Percentiles rank a stretch among this genome's conserved stretches.
These are phyloP conservation scores for Tardiomyces depauwii DNA, from an alignment of 1,139 yeast genomes.

Conservation along the genomic window DNA sequence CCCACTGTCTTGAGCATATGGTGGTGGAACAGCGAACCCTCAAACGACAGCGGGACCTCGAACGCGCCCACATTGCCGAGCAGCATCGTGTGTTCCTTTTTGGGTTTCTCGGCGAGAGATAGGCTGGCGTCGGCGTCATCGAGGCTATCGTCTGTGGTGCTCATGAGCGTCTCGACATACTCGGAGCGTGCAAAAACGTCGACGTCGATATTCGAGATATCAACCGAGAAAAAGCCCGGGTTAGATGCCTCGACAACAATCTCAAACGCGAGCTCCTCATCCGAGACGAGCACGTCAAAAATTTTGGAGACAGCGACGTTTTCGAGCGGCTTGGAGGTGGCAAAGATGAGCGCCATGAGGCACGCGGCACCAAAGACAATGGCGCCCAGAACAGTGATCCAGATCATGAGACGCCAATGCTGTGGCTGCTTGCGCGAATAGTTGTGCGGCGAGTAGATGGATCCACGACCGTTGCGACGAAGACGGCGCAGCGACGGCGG, in stretches of 20 bases:
- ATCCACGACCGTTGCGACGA: conserved; percentile 3
- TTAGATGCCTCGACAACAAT: conserved; percentile 69
- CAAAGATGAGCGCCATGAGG: conserved; percentile 70
- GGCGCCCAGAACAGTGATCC: conserved; percentile 18
- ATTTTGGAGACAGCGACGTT: conserved; percentile 49
- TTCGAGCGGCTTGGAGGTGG: conserved; percentile 76
- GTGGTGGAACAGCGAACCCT: conserved; percentile 67
- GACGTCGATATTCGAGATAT: conserved; percentile 55
- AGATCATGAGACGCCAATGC: conserved; percentile 19
- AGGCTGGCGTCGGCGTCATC: conserved; percentile 8
- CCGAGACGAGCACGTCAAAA: conserved; percentile 65
- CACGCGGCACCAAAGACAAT: conserved; percentile 44
- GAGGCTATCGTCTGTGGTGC: conserved; percentile 4
- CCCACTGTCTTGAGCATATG: conserved; percentile 47
- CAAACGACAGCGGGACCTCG: conserved; percentile 65
- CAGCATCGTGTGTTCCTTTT: conserved; percentile 44
- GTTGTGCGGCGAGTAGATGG: conserved; percentile 24
- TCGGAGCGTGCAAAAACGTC: conserved; percentile 83
- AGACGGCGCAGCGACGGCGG: conserved; percentile 2
- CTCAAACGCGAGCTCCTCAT: conserved; percentile 77
- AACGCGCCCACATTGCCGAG: conserved; percentile 58
- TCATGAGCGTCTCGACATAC: conserved; percentile 27
- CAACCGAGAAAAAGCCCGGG: conserved; percentile 73
- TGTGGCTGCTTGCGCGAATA: conserved; percentile 18
- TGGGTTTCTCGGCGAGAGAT: not conserved